Evolutionary conservation across 345 rosid genomes (phyloP), one percentile per base, ranked within the genome.

Genomic region (Citrus sp.): DNA sequence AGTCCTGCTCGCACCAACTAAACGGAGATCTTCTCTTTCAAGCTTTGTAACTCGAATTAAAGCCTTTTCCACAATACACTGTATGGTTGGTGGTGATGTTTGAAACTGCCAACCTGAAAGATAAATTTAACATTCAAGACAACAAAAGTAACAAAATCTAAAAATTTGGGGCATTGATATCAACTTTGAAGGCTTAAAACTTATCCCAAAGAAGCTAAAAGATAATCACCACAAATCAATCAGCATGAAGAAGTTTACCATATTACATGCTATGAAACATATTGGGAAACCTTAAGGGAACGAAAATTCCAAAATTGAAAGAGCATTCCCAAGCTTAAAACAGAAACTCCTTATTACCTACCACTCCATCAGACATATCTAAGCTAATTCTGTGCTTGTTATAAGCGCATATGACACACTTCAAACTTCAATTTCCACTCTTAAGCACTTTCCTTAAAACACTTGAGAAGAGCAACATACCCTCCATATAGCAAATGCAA

Each of bases 91-190:
- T 34, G 94, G 97, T 70, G 92, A 91, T 63, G 73, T 79, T 81
- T 95, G 99, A 86, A 86, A 95, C 74, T 95, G 98, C 99, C 99
- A 95, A 58, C 98, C 98, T 94, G 83, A 80, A 46, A 78, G 80
- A 38, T 6, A 82, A 70, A 63, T 66, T 65, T 63, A 21, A 66
- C 2, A 28, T 72, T 55, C 5, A 22, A 16, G 58, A 18, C 5
- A 49, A 71, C 55, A 25, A 46, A 55, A 40, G 51, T 13, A 35
- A 0, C 12, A 37, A 22, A 58, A 51, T 54, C 37, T n/a, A 37
- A 71, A 32, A 35, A 8, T 12, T 58, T 9, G 5, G 22, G 51
- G 65, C 62, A 55, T 25, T 35, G 42, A 9, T 37, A 61, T 28
- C 28, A 58, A 14, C 8, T 67, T 21, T 19, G 28, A n/a, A 37